These are phyloP conservation scores for Ambrosia artemisiifolia DNA, from an alignment of 129 eudicot genomes.

Conservation along the genomic window DNA sequence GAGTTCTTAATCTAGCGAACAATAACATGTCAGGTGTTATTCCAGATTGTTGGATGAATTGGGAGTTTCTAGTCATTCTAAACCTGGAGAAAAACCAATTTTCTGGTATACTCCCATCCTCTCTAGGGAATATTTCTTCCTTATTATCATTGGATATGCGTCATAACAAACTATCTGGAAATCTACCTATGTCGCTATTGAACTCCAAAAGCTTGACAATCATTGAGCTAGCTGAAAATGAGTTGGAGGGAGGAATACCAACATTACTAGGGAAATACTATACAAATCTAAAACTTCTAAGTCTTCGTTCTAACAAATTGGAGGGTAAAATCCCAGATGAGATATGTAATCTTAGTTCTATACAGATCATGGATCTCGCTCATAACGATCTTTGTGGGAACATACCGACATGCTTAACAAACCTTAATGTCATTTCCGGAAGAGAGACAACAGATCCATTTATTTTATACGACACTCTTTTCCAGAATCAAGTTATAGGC, in stretches of 20 bases:
- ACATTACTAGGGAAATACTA: neutral
- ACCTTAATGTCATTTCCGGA: conserved; percentile 13
- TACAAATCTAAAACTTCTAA: conserved; percentile 6
- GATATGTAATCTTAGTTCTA: conserved; percentile 13
- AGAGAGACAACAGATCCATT: neutral
- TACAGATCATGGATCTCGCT: conserved; percentile 30
- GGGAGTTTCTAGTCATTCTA: conserved; percentile 9
- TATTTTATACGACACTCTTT: neutral
- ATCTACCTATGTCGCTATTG: neutral
- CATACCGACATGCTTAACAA: conserved; percentile 26
- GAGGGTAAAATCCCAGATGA: conserved; percentile 16
- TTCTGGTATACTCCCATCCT: conserved; percentile 14
- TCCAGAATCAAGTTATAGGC: neutral
- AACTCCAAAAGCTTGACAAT: conserved; percentile 2
- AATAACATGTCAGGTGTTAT: conserved; percentile 30
- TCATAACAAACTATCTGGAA: conserved; percentile 6
- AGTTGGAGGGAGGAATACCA: neutral
- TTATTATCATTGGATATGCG: conserved; percentile 8
- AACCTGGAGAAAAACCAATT: conserved; percentile 19
- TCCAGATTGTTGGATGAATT: conserved; percentile 20
- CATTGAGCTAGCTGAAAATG: conserved; percentile 14
- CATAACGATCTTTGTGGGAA: conserved; percentile 24
- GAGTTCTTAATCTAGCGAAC: conserved; percentile 21
- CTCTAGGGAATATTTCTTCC: conserved; percentile 1
- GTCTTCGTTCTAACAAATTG: conserved; percentile 19